Conservation (phyloP, 2,329 filamentous ascomycete species). For the Botrytis fabae region DNA sequence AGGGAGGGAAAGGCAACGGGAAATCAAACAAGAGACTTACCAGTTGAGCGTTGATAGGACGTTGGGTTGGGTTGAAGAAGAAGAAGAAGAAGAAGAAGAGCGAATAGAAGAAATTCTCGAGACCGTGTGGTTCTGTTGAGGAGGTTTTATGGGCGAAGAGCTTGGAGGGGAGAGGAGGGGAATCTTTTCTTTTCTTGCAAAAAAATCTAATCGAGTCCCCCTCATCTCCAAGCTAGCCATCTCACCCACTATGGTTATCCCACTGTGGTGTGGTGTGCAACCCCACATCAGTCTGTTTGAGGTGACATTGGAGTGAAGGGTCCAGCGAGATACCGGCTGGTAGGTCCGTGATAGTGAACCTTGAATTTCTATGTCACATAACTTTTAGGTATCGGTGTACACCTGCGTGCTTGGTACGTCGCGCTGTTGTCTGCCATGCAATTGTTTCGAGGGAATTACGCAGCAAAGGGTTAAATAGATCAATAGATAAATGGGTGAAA, state of each 20-base stretch:
- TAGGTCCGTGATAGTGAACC: background rate
- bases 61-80: background rate
- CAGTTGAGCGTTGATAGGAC: background rate
- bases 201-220: background rate
- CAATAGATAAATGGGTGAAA: background rate
- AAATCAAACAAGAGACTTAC: background rate
- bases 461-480: background rate
- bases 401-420: background rate
- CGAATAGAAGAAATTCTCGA: background rate
- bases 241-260: background rate
- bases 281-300: background rate
- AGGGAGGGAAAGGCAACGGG: background rate
- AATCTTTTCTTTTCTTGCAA: background rate
- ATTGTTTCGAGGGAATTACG: background rate
- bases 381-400: background rate
- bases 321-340: background rate
- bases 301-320: slow-evolving; percentile 1
- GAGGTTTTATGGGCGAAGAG: background rate
- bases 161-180: background rate
- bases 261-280: background rate
- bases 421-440: background rate
- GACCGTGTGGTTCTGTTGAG: slow-evolving; percentile 10
- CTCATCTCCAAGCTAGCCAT: background rate
- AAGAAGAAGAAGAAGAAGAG: background rate
- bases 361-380: background rate